Evolutionary conservation across 169 alveolate genomes (phyloP).

Genomic region (Plasmodium knowlesi): DNA sequence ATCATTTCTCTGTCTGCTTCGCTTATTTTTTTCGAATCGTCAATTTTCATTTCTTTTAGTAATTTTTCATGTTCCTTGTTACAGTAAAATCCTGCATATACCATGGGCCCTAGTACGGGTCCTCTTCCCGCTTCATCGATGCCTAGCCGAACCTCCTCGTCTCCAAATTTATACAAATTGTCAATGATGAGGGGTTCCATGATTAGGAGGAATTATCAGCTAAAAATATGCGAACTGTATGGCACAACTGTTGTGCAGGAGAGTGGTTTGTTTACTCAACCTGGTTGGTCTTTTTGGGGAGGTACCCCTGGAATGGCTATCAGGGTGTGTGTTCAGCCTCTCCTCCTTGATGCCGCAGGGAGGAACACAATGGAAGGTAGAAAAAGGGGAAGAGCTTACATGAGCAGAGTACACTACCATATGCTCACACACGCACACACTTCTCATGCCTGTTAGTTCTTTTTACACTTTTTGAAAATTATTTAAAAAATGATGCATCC

Average conservation of each 20-base stretch:
- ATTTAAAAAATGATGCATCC: background rate
- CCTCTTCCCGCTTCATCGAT: conserved; percentile 99
- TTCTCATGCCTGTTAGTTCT: background rate
- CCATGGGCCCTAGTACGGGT: conserved; percentile 99
- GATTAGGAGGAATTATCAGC: background rate
- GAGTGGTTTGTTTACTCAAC: background rate
- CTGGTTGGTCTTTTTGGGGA: background rate
- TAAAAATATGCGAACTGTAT: background rate
- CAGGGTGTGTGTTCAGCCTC: background rate
- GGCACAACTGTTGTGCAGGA: background rate
- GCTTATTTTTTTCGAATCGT: conserved; percentile 92
- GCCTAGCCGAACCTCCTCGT: conserved; percentile 87
- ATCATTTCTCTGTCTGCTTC: conserved; percentile 87
- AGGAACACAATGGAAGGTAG: background rate
- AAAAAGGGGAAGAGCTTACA: background rate
- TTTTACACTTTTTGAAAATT: background rate
- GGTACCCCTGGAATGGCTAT: background rate
- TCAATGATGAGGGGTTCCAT: conserved; percentile 70
- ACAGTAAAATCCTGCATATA: conserved; percentile 95
- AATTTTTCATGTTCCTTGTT: conserved; percentile 83
- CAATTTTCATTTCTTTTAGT: conserved; percentile 86
- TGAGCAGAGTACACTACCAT: background rate
- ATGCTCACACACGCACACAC: background rate
- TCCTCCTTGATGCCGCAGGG: background rate
- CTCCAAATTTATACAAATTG: conserved; percentile 53